These are phyloP conservation scores for Podospora tetraspora DNA, from an alignment of 495 filamentous ascomycete species.

Conservation along the genomic window DNA sequence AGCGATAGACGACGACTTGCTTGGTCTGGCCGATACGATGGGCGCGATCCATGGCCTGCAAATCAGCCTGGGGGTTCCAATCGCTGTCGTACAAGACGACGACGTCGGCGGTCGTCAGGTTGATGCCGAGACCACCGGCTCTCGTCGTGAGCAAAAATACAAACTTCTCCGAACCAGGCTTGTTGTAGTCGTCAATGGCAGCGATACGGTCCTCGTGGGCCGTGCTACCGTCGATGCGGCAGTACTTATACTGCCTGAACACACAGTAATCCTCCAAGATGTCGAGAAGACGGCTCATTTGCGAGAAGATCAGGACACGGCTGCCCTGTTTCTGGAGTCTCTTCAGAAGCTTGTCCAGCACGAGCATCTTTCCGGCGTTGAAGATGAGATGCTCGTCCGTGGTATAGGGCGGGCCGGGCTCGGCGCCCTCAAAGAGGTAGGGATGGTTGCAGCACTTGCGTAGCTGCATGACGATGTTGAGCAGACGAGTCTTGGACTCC, in stretches of 20 bases:
- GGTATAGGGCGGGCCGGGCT: constrained; percentile 95
- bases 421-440: constrained; percentile 96
- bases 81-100: constrained; percentile 98
- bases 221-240: constrained; percentile 94
- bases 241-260: constrained; percentile 90
- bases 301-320: constrained; percentile 95
- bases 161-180: constrained; percentile 90
- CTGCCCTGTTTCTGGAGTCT: constrained; percentile 81
- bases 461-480: constrained; percentile 99
- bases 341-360: constrained; percentile 87
- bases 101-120: constrained; percentile 91
- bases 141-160: constrained; percentile 96
- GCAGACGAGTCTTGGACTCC: constrained; percentile 96
- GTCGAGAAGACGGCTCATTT: constrained; percentile 96
- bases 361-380: constrained; percentile 96
- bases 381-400: constrained; percentile 93
- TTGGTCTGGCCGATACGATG: constrained; percentile 99
- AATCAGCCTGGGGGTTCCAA: constrained; percentile 98
- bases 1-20: constrained; percentile 92
- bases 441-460: constrained; percentile 99
- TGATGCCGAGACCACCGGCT: constrained; percentile 97
- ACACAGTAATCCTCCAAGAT: constrained; percentile 98
- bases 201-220: constrained; percentile 97
- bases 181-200: constrained; percentile 98
- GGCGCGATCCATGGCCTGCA: constrained; percentile 97